Base-by-base conservation (phyloP, 192 early-diverging fungal species). In the Umbelopsis sp. region DNA sequence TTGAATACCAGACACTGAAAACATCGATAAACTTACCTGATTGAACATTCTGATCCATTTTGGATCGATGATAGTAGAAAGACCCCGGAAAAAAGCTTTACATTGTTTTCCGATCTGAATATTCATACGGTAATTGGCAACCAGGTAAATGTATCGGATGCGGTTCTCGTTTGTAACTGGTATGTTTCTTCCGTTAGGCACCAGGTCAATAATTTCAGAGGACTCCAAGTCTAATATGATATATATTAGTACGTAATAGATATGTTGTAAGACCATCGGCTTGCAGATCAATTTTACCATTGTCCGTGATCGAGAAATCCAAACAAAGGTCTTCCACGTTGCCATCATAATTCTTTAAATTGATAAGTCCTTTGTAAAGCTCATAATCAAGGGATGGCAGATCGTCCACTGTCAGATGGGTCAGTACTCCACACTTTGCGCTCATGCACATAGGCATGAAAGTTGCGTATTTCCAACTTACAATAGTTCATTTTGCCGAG, bases 21-120 rank as follows among this genome's bases (percentile, higher is more conserved):
- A 6, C 7, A 47, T 16, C 16, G n/a, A 20, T 27, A 22, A 44
- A 21, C 33, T 22, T 66, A 80, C 83, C 79, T 93, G 89, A 66
- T 95, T 96, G 81, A 99, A 99, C 87, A 99, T 91, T 45, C 85
- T 82, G 37, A 99, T 73, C 96, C 95, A 98, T 69, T 86, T 83
- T 2, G 89, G 85, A n/a, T 92, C 86, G 33, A 99, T 88, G 49
- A 99, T 79, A n/a, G 91, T 84, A 8, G 85, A 84, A n/a, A 99
- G 73, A 0, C 97, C 97, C 0, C 73, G 61, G 66, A 97, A 91
- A 66, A 99, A 99, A 13, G 94, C 95, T 18, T 79, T 82, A 61
- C 90, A 91, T 45, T 94, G 95, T 10, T 74, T 73, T 6, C 87
- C 81, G 61, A 97, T 93, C 79, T 93, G 88, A 45, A 82, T 78